Evolutionary conservation across 805 yeast species (phyloP).

Genomic region (Lachancea lanzarotensis): DNA sequence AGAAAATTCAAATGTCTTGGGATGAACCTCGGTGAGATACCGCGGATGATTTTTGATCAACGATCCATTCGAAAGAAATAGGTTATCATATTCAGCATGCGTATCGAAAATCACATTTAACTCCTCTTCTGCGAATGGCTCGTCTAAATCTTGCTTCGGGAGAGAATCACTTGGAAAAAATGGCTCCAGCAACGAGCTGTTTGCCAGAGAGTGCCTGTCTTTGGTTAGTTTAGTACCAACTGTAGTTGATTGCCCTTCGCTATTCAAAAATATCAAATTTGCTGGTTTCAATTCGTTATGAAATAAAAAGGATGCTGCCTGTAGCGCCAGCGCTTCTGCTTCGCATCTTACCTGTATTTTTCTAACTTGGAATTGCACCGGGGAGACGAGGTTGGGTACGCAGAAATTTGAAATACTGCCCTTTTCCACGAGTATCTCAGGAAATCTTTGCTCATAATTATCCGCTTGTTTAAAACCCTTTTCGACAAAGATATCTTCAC

Average conservation of each 20-base stretch:
- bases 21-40: neutral
- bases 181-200: neutral
- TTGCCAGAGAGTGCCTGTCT: neutral
- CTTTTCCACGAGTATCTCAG: neutral
- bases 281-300: neutral
- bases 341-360: neutral
- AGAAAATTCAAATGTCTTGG: neutral
- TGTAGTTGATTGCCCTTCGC: neutral
- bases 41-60: neutral
- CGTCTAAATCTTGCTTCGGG: too few relatives aligned
- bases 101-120: neutral
- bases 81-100: neutral
- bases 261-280: neutral
- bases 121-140: too few relatives aligned
- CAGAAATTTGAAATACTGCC: neutral
- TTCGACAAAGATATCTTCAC: constrained; percentile 1
- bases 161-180: neutral
- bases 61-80: neutral
- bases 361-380: neutral
- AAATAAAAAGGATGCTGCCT: constrained; percentile 2
- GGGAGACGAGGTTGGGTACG: neutral
- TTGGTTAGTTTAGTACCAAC: neutral
- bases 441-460: neutral
- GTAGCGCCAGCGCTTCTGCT: constrained; percentile 5
- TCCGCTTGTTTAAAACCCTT: neutral